These are phyloP conservation scores for Aspergillus hancockii DNA, from an alignment of 495 filamentous ascomycete species.

Conservation along the genomic window DNA sequence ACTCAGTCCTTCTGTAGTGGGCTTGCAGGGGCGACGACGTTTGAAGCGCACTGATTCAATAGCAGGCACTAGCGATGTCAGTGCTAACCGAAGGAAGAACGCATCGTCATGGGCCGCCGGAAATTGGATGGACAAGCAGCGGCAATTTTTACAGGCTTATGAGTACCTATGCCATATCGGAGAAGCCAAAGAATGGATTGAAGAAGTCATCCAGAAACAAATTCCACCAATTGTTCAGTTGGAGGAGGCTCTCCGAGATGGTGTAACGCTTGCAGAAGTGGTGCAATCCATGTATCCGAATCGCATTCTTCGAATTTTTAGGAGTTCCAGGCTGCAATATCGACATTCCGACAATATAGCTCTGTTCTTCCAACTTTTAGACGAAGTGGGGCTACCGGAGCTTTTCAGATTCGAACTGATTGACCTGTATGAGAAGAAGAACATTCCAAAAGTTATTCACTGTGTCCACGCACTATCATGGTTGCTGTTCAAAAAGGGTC, in stretches of 20 bases:
- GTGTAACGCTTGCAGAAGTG: constrained; percentile 94
- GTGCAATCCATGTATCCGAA: constrained; percentile 85
- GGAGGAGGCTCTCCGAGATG: constrained; percentile 90
- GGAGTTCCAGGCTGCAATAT: constrained; percentile 79
- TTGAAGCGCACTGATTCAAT: constrained; percentile 73
- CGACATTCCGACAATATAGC: constrained; percentile 98
- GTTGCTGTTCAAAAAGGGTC: constrained; percentile 90
- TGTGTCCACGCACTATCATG: constrained; percentile 97
- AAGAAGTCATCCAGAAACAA: constrained; percentile 83
- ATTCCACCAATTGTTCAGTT: constrained; percentile 96
- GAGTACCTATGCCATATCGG: constrained; percentile 99
- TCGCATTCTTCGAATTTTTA: constrained; percentile 77
- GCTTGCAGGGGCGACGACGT: constrained; percentile 78
- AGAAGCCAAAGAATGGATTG: constrained; percentile 99
- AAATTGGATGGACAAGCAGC: constrained; percentile 98
- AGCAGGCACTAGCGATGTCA: constrained; percentile 43
- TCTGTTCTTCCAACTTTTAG: constrained; percentile 87
- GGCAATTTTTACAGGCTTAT: constrained; percentile 95
- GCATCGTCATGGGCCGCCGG: constrained; percentile 74
- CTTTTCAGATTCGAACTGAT: constrained; percentile 98
- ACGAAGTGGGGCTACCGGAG: constrained; percentile 92
- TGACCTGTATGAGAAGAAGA: constrained; percentile 99
- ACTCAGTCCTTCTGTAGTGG: constrained; percentile 78
- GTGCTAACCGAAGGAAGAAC: constrained; percentile 50
- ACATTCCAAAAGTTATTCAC: constrained; percentile 98